Base-by-base conservation (phyloP, 1,284 basidiomycete species). In the Cryptococcus maquisensis region DNA sequence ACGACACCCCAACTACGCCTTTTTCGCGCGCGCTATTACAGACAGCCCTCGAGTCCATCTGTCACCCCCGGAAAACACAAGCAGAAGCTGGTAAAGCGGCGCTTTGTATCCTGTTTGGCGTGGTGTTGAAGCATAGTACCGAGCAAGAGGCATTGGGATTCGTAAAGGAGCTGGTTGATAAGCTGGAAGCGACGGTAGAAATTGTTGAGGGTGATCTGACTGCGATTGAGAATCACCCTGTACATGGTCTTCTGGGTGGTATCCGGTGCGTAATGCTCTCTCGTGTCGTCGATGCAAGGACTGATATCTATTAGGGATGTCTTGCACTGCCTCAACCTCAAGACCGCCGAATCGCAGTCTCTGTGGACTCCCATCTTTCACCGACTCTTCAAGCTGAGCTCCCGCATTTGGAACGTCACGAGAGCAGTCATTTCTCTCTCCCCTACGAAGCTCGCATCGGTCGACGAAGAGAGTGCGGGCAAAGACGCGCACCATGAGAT, bases 61-160 rank as follows among this genome's bases (percentile, higher is more conserved):
- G 68, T 37, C 67, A 72, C n/a, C 69, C 72, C 0, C 65, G 74
- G 12, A 68, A 66, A 47, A 73, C 71, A 0, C 71, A 76, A 57
- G 74, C 73, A 2, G 75, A 77, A 48, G 0, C 75, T 1, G 75
- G 73, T 12, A 68, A 67, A 20, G 59, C 73, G 0, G 64, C 67
- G 0, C 59, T 75, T 18, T 67, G 68, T 28, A 67, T 76, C 13
- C 38, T 72, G 12, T 71, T 72, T 56, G 63, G 64, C 23, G 67
- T 62, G 51, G 47, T 69, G 2, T 56, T 68, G 1, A 15, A 50
- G 3, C 61, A 63, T 24, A 48, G 55, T 2, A 13, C 16, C 15
- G 40, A 41, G 15, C 28, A 18, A 13, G 36, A 47, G 10, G 55
- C 65, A 0, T 23, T 64, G 0, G 47, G 37, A 0, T 75, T 73